Base-by-base conservation (phyloP, 441 rosid genomes). In the Pelargonium exstipulatum region DNA sequence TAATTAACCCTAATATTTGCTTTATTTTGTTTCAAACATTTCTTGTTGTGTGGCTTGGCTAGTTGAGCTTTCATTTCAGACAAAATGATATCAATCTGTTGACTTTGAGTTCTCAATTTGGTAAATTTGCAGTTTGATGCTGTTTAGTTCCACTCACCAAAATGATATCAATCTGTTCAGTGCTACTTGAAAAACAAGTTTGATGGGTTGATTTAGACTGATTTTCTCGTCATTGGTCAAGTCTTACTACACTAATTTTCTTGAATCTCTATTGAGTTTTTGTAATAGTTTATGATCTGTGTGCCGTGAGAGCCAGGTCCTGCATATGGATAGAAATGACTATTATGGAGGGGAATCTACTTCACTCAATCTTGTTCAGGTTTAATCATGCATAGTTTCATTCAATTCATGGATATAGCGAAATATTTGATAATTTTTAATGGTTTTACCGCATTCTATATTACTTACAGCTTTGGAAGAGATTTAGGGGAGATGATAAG, bases 321-420 rank as follows among this genome's bases (percentile, higher is more conserved):
- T 91, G 80, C 97, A 91, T 79, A 91, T 91, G 97, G 97, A 91
- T 74, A 83, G 96, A 74, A 90, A 90, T 79, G 97, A 91, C 73
- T 91, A 91, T 68, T 91, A 91, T 64, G 97, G 97, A 69, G 97
- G 89, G 66, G 96, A 91, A 78, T 88, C 96, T 69, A 84, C 96
- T 5, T 91, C 97, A 5, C 92, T 92, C 24, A 92, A 88, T 74
- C 96, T 92, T 42, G 3, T 49, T 49, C 57, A 49, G 57, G 57
- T 49, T n/a, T n/a, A 7, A 17, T 14, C 14, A 2, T n/a, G 57
- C 6, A 3, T n/a, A 14, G 2, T 3, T 49, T 49, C 57, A 49
- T 49, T n/a, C 3, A 49, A 6, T 14, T n/a, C 2, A 4, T 5
- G 2, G 18, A 6, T 6, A 2, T 0, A 13, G 5, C 13, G n/a